Evolutionary conservation across 1,284 basidiomycete species (phyloP), one percentile per base, ranked within the genome.

Genomic region (Mycena sp.): DNA sequence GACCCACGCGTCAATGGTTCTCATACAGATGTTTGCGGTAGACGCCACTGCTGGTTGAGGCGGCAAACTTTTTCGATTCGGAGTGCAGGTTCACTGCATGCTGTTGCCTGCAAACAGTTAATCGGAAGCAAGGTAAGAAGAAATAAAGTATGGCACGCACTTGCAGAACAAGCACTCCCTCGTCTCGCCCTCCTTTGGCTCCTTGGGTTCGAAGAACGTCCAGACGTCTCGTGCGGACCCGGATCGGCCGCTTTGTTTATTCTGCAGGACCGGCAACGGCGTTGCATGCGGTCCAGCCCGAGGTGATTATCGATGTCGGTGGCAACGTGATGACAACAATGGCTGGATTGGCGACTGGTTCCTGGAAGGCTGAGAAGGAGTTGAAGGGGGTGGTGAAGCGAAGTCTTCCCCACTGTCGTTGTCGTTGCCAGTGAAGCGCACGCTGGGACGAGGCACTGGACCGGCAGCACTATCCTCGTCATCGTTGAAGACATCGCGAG

Each of bases 151-250:
- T n/a, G n/a, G 28, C 10, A 48, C 45, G 11, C 23, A 48, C 45
- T 26, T 23, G 23, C 45, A 48, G 25, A 48, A 48, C 16, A 28
- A 6, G 25, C 49, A 51, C 12, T 51, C 40, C n/a, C n/a, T n/a
- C n/a, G n/a, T n/a, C n/a, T n/a, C n/a, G n/a, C n/a, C 11, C 10
- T 23, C 50, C 43, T 53, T n/a, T n/a, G n/a, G n/a, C n/a, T n/a
- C n/a, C n/a, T n/a, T n/a, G n/a, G n/a, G n/a, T n/a, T n/a, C 58
- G 43, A 60, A 52, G 17, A 60, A 60, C 1, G 50, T 26, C 58
- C 58, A 60, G 12, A 60, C 41, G 25, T 60, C 58, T 17, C 12
- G 37, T 1, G 43, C 58, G 10, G 25, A 19, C 9, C 30, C 54
- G 19, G 35, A 46, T 21, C 26, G 25, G 26, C 14, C 37, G 3